Evolutionary conservation across 2,329 filamentous ascomycete genomes (phyloP), one percentile per base, ranked within the genome.

Genomic region (Arachnomyces sp.): DNA sequence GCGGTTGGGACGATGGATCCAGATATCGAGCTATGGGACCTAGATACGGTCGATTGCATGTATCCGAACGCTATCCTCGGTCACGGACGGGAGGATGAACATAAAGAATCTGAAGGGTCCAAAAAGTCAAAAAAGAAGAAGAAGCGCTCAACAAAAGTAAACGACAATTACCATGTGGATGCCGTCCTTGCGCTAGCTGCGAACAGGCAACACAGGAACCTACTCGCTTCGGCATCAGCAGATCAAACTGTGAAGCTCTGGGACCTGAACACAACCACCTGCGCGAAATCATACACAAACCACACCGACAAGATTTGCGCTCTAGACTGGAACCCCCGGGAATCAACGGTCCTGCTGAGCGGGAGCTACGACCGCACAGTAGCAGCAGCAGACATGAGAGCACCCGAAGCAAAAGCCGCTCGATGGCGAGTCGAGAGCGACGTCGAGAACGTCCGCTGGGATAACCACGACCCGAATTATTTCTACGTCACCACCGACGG

Each of bases 271-370:
- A 95, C 87, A 3, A 77, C 85, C 45, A 88, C 82, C 63, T 95
- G 88, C 65, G 92, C 92, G 54, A 92, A 95, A 69, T 95, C 89
- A 33, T 98, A 98, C 73, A 75, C 78, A 12, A 86, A 94, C 67
- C 92, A 98, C 68, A 94, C 86, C 28, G 92, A 95, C 73, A 98
- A 98, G 70, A 89, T 96, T 50, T 98, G 89, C 74, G 87, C 90
- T 15, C 70, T 98, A 42, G 84, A 90, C 50, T 98, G 93, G 92
- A 87, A 96, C 69, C 77, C 85, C 0, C 77, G 74, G 32, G 86
- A 95, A 62, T 80, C 89, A 2, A 95, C 92, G 0, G 80, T 94
- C 14, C 74, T 98, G 16, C 75, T 98, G 44, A 94, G 84, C 55
- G 92, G 92, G 45, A 93, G 86, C 59, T 98, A 96, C 67, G 92